These are phyloP conservation scores for Rosa hybrid DNA, from an alignment of 331 rosid species.

Conservation along the genomic window DNA sequence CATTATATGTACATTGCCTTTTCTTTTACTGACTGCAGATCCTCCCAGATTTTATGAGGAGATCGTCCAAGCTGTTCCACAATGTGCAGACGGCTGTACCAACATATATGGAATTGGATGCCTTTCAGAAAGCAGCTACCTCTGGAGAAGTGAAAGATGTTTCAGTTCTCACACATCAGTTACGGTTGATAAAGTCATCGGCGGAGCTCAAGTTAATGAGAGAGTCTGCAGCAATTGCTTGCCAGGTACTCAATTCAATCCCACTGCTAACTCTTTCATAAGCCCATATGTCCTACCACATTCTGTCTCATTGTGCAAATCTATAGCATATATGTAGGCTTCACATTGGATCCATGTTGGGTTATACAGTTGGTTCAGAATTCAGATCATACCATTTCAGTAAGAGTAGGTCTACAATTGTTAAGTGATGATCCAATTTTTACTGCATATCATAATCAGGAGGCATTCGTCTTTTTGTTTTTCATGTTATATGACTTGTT, in stretches of 20 bases:
- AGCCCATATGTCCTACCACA: background rate
- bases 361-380: background rate
- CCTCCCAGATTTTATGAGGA: constrained; percentile 72
- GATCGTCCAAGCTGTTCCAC: constrained; percentile 74
- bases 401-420: background rate
- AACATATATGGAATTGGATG: constrained; percentile 63
- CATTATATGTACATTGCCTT: constrained; percentile 21
- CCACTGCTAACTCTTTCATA: background rate
- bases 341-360: background rate
- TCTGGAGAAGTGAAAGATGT: constrained; percentile 54
- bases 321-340: background rate
- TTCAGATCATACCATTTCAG: background rate
- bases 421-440: background rate
- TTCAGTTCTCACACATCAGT: constrained; percentile 57
- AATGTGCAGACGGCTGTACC: constrained; percentile 66
- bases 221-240: constrained; percentile 86
- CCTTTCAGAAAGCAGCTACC: constrained; percentile 57
- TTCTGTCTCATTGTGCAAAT: background rate
- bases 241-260: constrained; percentile 64
- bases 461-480: background rate
- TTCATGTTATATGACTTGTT: background rate
- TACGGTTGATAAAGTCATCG: constrained; percentile 79
- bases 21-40: constrained; percentile 64
- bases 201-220: constrained; percentile 88
- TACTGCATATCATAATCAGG: background rate